phyloP scores from a whole-genome alignment of 495 filamentous ascomycete species.

The Hyaloscypha bicolor region DNA sequence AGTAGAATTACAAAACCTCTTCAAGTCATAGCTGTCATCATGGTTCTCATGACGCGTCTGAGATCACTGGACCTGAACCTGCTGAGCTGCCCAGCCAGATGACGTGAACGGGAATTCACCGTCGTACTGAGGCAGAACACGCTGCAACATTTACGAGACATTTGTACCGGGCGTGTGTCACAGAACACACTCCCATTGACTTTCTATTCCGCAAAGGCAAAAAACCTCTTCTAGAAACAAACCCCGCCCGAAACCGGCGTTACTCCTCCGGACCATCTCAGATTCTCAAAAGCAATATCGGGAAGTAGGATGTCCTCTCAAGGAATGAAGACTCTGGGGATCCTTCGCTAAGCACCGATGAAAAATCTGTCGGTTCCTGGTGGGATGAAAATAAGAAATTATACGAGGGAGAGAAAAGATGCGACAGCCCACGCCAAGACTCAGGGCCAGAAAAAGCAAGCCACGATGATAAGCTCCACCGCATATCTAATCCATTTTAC shows the following conservation, averaged over 20 bases:
- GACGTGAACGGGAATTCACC: background rate
- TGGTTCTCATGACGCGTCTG: constrained; percentile 3
- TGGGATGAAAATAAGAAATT: background rate
- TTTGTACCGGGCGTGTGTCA: no score
- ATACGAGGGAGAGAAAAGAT: background rate
- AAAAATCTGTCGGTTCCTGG: background rate
- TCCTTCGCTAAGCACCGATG: background rate
- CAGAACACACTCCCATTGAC: background rate
- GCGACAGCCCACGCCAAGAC: background rate
- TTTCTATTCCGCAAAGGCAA: background rate
- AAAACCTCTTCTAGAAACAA: background rate
- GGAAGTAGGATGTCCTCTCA: background rate
- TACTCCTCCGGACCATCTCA: constrained; percentile 7
- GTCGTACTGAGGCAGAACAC: background rate
- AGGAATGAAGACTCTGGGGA: background rate
- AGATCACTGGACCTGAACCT: constrained; percentile 1
- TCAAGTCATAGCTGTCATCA: background rate
- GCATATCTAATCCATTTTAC: background rate
- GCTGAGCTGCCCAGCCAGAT: constrained; percentile 1
- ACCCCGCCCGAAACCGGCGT: constrained; percentile 18
- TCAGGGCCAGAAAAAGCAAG: background rate
- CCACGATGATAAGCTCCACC: background rate
- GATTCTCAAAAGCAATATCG: background rate
- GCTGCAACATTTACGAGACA: no score
- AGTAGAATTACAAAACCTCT: background rate